A percentile compares a stretch with the other conserved stretches of the same genome.
phyloP scores from a whole-genome alignment of 2,329 filamentous ascomycete species.

The Didymella pomorum region DNA sequence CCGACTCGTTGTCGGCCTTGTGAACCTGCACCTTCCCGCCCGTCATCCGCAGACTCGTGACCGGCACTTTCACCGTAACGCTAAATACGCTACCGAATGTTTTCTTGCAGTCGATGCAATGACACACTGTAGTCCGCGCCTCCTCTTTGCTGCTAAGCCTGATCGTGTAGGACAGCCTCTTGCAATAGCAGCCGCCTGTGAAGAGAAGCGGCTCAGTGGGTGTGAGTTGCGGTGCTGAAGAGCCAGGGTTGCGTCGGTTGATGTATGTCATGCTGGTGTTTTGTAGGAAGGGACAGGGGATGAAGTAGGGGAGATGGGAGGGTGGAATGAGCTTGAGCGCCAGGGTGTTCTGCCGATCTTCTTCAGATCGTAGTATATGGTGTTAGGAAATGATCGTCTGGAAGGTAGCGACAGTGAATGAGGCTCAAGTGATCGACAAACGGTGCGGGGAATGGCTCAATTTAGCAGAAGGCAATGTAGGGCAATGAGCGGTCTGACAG shows the following conservation, averaged over 20 bases:
- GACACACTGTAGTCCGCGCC: constrained; percentile 61
- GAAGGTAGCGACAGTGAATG: not conserved
- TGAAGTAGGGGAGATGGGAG: not conserved
- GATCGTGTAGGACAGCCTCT: constrained; percentile 57
- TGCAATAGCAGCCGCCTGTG: constrained; percentile 59
- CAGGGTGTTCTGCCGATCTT: not conserved
- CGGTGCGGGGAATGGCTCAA: not conserved
- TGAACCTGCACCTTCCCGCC: constrained; percentile 50
- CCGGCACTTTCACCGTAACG: constrained; percentile 61
- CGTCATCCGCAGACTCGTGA: constrained; percentile 52
- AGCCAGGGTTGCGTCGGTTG: constrained; percentile 7
- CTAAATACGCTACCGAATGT: constrained; percentile 62
- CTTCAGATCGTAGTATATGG: not conserved
- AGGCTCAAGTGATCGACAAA: constrained; percentile 1
- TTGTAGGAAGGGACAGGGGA: not conserved
- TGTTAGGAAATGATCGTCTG: not conserved
- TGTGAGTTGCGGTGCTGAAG: not conserved
- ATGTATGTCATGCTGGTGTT: constrained; percentile 12
- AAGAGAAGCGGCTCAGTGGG: constrained; percentile 24
- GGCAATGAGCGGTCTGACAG: not conserved
- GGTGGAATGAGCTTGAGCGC: not conserved
- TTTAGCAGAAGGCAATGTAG: not conserved
- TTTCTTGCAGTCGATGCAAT: constrained; percentile 64
- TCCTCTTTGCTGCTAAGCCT: constrained; percentile 55
- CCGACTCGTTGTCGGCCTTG: constrained; percentile 61